Evolutionary conservation across 441 rosid species (phyloP).

Genomic region (Populus trichocarpa): DNA sequence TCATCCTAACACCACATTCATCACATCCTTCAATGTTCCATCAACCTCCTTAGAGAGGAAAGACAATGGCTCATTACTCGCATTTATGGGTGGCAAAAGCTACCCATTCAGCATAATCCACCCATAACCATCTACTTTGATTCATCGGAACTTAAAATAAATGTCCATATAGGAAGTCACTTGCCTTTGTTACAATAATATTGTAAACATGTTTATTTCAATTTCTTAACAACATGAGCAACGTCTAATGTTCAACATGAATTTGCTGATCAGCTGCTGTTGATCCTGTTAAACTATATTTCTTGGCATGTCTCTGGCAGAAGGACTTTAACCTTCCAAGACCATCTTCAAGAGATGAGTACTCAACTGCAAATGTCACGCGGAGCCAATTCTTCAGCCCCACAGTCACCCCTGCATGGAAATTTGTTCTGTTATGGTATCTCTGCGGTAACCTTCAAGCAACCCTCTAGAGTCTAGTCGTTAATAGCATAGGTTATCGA

Average conservation of each 20-base stretch:
- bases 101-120: neutral
- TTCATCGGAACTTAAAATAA: neutral
- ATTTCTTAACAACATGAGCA: neutral
- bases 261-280: neutral
- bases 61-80: neutral
- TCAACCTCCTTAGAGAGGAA: too few species aligned
- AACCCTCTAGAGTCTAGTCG: neutral
- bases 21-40: too few species aligned
- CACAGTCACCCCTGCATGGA: slow-evolving; percentile 46
- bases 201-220: too few species aligned
- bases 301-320: slow-evolving; percentile 58
- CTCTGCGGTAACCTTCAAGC: too few species aligned
- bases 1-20: neutral
- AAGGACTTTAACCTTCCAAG: slow-evolving; percentile 58
- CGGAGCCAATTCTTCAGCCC: slow-evolving; percentile 84
- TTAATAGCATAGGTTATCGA: neutral
- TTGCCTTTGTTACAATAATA: neutral
- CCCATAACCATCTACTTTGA: neutral
- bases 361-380: slow-evolving; percentile 56
- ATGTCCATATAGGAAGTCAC: neutral
- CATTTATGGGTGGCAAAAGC: neutral
- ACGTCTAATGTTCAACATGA: neutral
- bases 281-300: neutral
- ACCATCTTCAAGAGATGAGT: slow-evolving; percentile 52
- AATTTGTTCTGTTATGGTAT: neutral